phyloP scores from a whole-genome alignment of 2,329 filamentous ascomycete genomes.

The Daldinia eschscholtzii region DNA sequence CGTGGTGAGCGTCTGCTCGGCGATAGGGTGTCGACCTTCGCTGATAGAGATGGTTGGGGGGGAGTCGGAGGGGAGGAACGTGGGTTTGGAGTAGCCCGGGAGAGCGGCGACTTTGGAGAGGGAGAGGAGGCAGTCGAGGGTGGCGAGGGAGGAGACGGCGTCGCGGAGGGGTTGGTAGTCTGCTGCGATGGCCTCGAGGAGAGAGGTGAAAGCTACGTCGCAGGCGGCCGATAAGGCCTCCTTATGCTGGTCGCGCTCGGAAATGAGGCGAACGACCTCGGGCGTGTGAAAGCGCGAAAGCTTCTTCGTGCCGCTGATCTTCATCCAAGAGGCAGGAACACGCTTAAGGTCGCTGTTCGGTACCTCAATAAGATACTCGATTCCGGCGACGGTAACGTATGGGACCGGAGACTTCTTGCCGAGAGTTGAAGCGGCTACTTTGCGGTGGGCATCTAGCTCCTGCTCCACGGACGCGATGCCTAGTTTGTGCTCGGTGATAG shows the following conservation, averaged over 20 bases:
- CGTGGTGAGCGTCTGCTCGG: slow-evolving; percentile 87
- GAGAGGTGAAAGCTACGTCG: slow-evolving; percentile 80
- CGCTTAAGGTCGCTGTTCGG: slow-evolving; percentile 84
- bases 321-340: slow-evolving; percentile 93
- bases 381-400: slow-evolving; percentile 87
- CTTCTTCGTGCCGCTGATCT: slow-evolving; percentile 95
- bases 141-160: slow-evolving; percentile 85
- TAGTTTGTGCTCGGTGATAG: slow-evolving; percentile 88
- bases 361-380: slow-evolving; percentile 95
- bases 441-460: slow-evolving; percentile 83
- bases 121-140: slow-evolving; percentile 89
- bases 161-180: slow-evolving; percentile 93
- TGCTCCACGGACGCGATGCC: slow-evolving; percentile 93
- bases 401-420: slow-evolving; percentile 76
- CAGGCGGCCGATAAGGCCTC: slow-evolving; percentile 93
- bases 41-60: slow-evolving; percentile 77
- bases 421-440: slow-evolving; percentile 77
- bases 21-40: slow-evolving; percentile 91
- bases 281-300: slow-evolving; percentile 94
- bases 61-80: slow-evolving; percentile 70
- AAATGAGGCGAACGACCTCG: slow-evolving; percentile 83
- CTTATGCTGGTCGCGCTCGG: slow-evolving; percentile 93
- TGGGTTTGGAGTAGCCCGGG: slow-evolving; percentile 88
- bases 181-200: slow-evolving; percentile 80
- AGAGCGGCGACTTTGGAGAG: slow-evolving; percentile 86